Conservation (phyloP, 2,329 filamentous ascomycete species). For the Cladosporium sp. region DNA sequence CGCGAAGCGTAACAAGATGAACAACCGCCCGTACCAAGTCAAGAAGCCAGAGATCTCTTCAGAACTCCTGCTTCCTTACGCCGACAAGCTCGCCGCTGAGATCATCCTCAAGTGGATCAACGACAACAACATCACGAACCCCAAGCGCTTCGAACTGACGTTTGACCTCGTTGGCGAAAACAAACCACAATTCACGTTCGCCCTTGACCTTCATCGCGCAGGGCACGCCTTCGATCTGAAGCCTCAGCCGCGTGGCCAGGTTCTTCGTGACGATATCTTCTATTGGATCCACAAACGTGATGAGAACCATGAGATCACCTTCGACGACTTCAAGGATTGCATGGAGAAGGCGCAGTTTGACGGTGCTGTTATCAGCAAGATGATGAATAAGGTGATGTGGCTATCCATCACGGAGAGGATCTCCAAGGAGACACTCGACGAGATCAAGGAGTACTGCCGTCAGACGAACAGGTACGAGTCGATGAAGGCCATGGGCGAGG, state of each 20-base stretch:
- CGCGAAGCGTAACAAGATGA: neutral
- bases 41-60: neutral
- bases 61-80: neutral
- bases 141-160: neutral
- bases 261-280: slow-evolving; percentile 13
- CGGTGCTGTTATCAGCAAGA: slow-evolving; percentile 8
- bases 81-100: neutral
- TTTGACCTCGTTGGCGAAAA: neutral
- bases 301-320: neutral
- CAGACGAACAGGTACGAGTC: neutral
- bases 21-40: neutral
- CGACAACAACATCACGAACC: neutral
- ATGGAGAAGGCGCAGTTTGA: slow-evolving; percentile 13
- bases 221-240: slow-evolving; percentile 10
- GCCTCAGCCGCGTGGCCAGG: slow-evolving; percentile 11
- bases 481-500: neutral
- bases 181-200: neutral
- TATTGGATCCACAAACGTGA: slow-evolving; percentile 3
- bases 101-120: slow-evolving; percentile 4
- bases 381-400: slow-evolving; percentile 13
- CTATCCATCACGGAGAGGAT: slow-evolving; percentile 3
- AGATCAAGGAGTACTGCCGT: neutral
- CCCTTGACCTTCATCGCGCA: slow-evolving; percentile 9
- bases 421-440: neutral
- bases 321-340: slow-evolving; percentile 14